Evolutionary conservation across 306 rosid species (phyloP).

Genomic region (Rosa multiflora): DNA sequence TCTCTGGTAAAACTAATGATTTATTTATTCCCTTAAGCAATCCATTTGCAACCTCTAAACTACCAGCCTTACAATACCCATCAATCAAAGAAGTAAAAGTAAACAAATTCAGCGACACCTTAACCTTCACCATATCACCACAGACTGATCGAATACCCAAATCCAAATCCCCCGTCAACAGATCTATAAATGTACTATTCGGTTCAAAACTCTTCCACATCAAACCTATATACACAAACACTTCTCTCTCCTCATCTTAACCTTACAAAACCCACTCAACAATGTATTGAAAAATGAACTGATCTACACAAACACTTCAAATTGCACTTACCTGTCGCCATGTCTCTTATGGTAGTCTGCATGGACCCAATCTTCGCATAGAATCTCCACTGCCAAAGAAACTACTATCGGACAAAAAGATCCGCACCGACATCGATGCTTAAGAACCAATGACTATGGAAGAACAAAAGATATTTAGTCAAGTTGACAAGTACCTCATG

Average conservation of each 20-base stretch:
- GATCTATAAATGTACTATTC: constrained; percentile 34
- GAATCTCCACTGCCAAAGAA: too few species aligned
- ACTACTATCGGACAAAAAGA: too few species aligned
- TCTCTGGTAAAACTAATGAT: constrained; percentile 18
- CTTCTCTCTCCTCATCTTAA: constrained; percentile 27
- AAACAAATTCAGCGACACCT: constrained; percentile 35
- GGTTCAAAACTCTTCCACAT: constrained; percentile 42
- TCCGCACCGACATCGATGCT: too few species aligned
- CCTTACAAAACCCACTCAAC: constrained; percentile 37
- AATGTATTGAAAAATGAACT: constrained; percentile 22
- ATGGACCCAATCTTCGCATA: too few species aligned
- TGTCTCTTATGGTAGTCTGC: too few species aligned
- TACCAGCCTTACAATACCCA: constrained; percentile 41
- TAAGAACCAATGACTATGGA: too few species aligned
- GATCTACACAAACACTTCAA: too few species aligned
- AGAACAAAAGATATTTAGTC: too few species aligned
- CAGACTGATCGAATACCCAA: constrained; percentile 20
- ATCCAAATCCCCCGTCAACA: constrained; percentile 32
- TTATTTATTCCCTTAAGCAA: constrained; percentile 27
- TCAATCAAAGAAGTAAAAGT: constrained; percentile 38
- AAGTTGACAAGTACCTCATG: too few species aligned
- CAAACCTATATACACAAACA: constrained; percentile 37
- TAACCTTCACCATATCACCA: constrained; percentile 29
- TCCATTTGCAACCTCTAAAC: constrained; percentile 29
- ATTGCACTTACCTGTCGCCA: too few species aligned